Evolutionary conservation across 2,329 filamentous ascomycete genomes (phyloP).

Genomic region (Tricladium varicosporioides): DNA sequence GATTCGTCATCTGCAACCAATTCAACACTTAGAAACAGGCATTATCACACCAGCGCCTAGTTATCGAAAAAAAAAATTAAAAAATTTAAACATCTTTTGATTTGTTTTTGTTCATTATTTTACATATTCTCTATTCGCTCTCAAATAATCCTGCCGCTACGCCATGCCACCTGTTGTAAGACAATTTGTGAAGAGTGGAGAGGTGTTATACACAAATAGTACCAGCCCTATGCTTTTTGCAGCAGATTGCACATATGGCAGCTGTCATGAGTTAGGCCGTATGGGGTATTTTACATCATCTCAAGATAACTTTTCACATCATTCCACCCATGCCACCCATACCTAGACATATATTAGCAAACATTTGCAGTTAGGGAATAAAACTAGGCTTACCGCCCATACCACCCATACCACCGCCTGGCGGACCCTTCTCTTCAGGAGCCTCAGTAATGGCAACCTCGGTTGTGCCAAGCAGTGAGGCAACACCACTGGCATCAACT

Average conservation of each 20-base stretch:
- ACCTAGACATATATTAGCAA: slow-evolving; percentile 34
- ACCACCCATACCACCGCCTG: slow-evolving; percentile 57
- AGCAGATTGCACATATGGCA: slow-evolving; percentile 11
- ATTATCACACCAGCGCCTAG: neutral
- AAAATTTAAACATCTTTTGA: slow-evolving; percentile 20
- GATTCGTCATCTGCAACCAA: no score
- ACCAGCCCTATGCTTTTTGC: slow-evolving; percentile 14
- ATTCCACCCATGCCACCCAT: slow-evolving; percentile 35
- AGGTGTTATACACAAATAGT: slow-evolving; percentile 31
- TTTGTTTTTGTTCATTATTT: slow-evolving; percentile 30
- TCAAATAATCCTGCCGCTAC: slow-evolving; percentile 29
- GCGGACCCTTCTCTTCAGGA: slow-evolving; percentile 78
- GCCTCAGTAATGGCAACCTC: slow-evolving; percentile 98
- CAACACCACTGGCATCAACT: slow-evolving; percentile 91
- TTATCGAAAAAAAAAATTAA: no score
- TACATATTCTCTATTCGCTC: slow-evolving; percentile 24
- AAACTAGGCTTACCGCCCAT: slow-evolving; percentile 52
- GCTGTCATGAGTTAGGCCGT: slow-evolving; percentile 12
- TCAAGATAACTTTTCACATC: slow-evolving; percentile 32
- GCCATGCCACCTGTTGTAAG: slow-evolving; percentile 28
- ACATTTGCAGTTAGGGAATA: neutral
- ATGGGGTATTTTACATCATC: slow-evolving; percentile 29
- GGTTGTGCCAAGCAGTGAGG: slow-evolving; percentile 93
- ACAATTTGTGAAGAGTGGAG: slow-evolving; percentile 31
- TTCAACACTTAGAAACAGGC: neutral